phyloP scores from a whole-genome alignment of 345 rosid species.

The Firmiana major region DNA sequence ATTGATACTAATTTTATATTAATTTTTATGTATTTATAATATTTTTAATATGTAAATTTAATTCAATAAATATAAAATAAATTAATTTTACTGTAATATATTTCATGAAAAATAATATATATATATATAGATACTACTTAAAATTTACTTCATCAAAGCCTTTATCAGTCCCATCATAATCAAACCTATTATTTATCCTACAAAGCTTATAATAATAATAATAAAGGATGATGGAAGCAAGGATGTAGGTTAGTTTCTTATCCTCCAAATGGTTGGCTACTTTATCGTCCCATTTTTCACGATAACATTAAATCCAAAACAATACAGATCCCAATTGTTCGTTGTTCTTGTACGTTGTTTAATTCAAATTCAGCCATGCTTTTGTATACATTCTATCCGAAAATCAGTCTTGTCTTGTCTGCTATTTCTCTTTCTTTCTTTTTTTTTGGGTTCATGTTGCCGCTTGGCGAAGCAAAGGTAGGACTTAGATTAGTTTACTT shows the following conservation, averaged over 20 bases:
- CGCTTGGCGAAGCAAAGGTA: slow-evolving; percentile 5
- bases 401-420: not conserved
- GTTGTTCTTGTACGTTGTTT: not conserved
- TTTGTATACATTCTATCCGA: not conserved
- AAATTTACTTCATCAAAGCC: not conserved
- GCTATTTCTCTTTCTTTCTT: not conserved
- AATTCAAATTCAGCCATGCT: not conserved
- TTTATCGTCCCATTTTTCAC: not conserved
- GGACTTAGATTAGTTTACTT: not conserved
- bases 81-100: no score
- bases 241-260: not conserved
- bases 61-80: no score
- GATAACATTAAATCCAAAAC: not conserved
- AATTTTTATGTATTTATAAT: no score
- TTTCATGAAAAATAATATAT: no score
- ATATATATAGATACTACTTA: no score
- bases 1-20: no score
- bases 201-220: not conserved
- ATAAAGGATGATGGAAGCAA: slow-evolving; percentile 8
- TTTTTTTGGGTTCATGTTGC: not conserved
- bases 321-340: not conserved
- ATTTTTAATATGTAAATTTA: no score
- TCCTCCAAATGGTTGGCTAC: not conserved
- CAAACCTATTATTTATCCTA: not conserved
- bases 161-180: not conserved